A percentile compares a stretch with the other conserved stretches of the same genome.
Evolutionary conservation across 306 rosid genomes (phyloP).

Genomic region (Trifolium subterraneum): DNA sequence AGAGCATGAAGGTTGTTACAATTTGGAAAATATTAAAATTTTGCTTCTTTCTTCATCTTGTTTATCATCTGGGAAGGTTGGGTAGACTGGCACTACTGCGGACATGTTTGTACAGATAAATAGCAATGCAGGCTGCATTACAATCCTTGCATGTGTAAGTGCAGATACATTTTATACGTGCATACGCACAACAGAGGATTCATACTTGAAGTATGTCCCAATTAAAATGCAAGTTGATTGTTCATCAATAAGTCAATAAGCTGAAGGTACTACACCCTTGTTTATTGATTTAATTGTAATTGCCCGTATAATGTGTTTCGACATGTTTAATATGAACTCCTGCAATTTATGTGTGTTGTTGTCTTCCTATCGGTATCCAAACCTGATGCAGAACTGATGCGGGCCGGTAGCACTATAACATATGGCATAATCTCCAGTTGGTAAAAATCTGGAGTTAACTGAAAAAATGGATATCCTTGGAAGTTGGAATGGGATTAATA

Average conservation of each 20-base stretch:
- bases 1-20: slow-evolving; percentile 27
- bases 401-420: too few relatives aligned
- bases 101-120: not conserved
- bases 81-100: not conserved
- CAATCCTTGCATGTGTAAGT: not conserved
- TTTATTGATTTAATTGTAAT: not conserved
- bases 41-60: slow-evolving; percentile 32
- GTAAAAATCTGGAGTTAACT: too few relatives aligned
- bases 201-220: not conserved
- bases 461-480: too few relatives aligned
- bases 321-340: slow-evolving; percentile 1
- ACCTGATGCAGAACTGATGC: too few relatives aligned
- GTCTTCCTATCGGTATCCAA: not conserved
- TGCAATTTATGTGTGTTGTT: not conserved
- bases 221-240: not conserved
- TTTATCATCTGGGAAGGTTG: slow-evolving; percentile 23
- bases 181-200: not conserved
- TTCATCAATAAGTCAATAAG: not conserved
- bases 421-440: too few relatives aligned
- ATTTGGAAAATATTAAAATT: slow-evolving; percentile 38
- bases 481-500: not conserved
- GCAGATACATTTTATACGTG: slow-evolving; percentile 18
- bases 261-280: not conserved
- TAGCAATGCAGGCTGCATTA: slow-evolving; percentile 28
- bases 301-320: not conserved